Percentiles rank a stretch among this genome's conserved stretches.
These are phyloP conservation scores for Kwoniella sp. DNA, from an alignment of 768 basidiomycete species.

Conservation along the genomic window DNA sequence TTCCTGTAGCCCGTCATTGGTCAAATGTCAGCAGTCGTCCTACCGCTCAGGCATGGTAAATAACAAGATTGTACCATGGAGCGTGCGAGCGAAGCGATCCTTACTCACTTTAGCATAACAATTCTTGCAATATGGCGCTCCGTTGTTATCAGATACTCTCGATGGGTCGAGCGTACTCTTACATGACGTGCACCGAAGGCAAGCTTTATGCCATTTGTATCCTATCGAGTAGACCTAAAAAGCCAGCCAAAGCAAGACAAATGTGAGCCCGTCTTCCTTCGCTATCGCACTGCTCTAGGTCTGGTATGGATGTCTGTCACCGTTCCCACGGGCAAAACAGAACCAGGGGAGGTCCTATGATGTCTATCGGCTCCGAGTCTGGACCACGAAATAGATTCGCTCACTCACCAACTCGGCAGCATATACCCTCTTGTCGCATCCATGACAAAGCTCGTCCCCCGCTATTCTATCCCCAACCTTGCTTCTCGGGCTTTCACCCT, in stretches of 20 bases:
- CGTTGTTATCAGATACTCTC: slow-evolving; percentile 50
- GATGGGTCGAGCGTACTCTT: slow-evolving; percentile 46
- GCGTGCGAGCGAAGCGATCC: too few relatives aligned
- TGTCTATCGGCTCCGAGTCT: too few relatives aligned
- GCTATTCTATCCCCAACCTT: slow-evolving; percentile 48
- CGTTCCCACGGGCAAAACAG: too few relatives aligned
- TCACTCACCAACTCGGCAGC: slow-evolving; percentile 48
- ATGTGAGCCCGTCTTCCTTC: too few relatives aligned
- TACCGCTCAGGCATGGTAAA: too few relatives aligned
- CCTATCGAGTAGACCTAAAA: slow-evolving; percentile 26
- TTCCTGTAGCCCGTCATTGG: slow-evolving; percentile 26
- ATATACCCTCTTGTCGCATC: slow-evolving; percentile 51
- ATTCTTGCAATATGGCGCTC: slow-evolving; percentile 43
- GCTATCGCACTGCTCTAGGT: too few relatives aligned
- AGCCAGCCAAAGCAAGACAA: too few relatives aligned
- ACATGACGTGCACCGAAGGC: slow-evolving; percentile 42
- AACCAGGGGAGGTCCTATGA: too few relatives aligned
- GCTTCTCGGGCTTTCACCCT: slow-evolving; percentile 42
- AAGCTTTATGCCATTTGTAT: slow-evolving; percentile 43
- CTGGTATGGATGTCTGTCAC: too few relatives aligned
- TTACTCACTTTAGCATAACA: slow-evolving; percentile 50
- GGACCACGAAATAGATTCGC: too few relatives aligned
- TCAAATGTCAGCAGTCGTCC: too few relatives aligned
- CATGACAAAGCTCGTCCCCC: slow-evolving; percentile 42
- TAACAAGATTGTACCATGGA: too few relatives aligned